Evolutionary conservation across 257 asterid species (phyloP).

Genomic region (Fraxinus excelsior): DNA sequence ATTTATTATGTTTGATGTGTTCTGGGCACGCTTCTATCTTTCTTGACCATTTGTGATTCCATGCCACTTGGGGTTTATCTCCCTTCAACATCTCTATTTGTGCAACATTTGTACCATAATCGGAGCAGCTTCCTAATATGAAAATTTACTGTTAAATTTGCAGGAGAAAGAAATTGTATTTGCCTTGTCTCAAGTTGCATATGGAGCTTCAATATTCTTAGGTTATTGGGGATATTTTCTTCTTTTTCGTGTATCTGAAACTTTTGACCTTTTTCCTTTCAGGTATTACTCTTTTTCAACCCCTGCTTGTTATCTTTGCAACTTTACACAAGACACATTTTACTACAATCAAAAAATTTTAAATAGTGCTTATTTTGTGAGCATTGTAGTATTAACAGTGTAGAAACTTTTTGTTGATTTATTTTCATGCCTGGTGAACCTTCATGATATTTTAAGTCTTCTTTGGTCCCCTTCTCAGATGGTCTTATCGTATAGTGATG

Average conservation of each 20-base stretch:
- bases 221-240: constrained; percentile 95
- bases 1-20: neutral
- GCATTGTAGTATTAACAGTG: neutral
- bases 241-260: constrained; percentile 44
- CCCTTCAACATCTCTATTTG: neutral
- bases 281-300: constrained; percentile 49
- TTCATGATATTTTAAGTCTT: neutral
- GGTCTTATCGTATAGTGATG: constrained; percentile 6
- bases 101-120: constrained; percentile 16
- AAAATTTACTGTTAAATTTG: constrained; percentile 31
- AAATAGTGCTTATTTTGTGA: neutral
- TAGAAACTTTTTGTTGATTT: neutral
- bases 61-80: constrained; percentile 8
- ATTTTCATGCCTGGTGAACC: constrained; percentile 14
- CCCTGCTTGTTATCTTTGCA: neutral
- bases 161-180: constrained; percentile 88
- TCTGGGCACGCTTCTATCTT: neutral
- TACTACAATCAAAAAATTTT: constrained; percentile 5
- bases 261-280: constrained; percentile 73
- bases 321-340: constrained; percentile 3
- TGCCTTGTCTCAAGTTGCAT: constrained; percentile 85
- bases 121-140: constrained; percentile 14
- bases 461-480: constrained; percentile 8
- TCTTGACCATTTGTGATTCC: constrained; percentile 3
- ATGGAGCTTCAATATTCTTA: constrained; percentile 68